Evolutionary conservation across 2,329 filamentous ascomycete species (phyloP).

Genomic region (Teratosphaeria destructans): DNA sequence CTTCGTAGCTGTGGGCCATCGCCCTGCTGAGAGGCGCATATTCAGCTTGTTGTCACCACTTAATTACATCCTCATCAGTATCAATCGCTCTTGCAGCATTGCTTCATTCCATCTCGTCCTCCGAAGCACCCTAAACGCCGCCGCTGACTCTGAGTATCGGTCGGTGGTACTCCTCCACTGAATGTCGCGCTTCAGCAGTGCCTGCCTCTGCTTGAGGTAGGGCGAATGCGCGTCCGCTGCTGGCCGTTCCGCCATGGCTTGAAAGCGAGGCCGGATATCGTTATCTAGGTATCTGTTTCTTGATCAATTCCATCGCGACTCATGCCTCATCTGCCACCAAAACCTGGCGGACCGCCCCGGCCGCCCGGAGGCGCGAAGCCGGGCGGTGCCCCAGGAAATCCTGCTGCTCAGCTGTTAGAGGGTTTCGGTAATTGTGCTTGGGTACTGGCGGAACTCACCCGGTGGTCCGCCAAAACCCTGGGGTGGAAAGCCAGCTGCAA

Average conservation of each 20-base stretch:
- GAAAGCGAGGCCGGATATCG: background rate
- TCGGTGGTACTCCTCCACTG: background rate
- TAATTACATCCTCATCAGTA: background rate
- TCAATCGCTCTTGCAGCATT: background rate
- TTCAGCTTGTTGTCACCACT: background rate
- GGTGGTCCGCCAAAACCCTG: slow-evolving; percentile 2
- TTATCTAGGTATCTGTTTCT: background rate
- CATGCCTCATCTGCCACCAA: slow-evolving; percentile 17
- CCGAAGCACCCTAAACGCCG: slow-evolving; percentile 3
- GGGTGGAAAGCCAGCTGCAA: slow-evolving; percentile 12
- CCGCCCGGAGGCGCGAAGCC: slow-evolving; percentile 61
- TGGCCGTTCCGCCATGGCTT: background rate
- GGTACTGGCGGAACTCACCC: background rate
- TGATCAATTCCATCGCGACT: background rate
- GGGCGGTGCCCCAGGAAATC: slow-evolving; percentile 20
- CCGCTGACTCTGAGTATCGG: slow-evolving; percentile 4
- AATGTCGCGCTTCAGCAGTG: background rate
- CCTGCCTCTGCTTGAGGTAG: background rate
- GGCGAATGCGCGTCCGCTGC: background rate
- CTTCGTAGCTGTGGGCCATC: background rate
- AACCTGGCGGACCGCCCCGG: slow-evolving; percentile 22
- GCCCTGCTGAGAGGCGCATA: background rate
- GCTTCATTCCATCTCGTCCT: background rate
- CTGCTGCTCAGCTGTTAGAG: slow-evolving; percentile 43
- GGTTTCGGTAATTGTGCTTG: slow-evolving; percentile 1